Evolutionary conservation across 345 rosid species (phyloP).

Genomic region (Populus simonii): DNA sequence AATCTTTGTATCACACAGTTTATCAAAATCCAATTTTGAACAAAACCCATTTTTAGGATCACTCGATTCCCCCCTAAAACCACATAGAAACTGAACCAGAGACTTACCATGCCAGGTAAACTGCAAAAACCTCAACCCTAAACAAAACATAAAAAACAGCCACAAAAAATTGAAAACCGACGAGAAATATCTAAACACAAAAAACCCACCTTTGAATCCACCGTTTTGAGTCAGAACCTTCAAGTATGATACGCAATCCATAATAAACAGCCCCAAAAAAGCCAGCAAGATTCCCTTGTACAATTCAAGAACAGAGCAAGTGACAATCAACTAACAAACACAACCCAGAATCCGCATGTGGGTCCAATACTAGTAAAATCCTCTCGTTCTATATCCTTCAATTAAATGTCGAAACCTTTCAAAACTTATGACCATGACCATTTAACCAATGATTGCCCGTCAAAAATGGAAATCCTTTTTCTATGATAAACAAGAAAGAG

Average conservation of each 20-base stretch:
- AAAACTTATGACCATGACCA: background rate
- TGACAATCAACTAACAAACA: slow-evolving; percentile 26
- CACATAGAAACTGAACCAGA: slow-evolving; percentile 24
- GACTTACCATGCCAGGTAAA: slow-evolving; percentile 23
- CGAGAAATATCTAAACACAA: slow-evolving; percentile 41
- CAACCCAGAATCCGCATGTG: slow-evolving; percentile 31
- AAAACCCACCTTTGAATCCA: slow-evolving; percentile 42
- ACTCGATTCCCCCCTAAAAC: slow-evolving; percentile 26
- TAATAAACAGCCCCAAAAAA: slow-evolving; percentile 18
- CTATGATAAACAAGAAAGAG: background rate
- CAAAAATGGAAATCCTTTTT: background rate
- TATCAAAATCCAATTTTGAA: slow-evolving; percentile 12
- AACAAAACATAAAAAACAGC: slow-evolving; percentile 33
- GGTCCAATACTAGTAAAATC: background rate
- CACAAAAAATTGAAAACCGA: slow-evolving; percentile 30
- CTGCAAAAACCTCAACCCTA: slow-evolving; percentile 39
- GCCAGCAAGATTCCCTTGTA: slow-evolving; percentile 21
- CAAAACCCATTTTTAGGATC: slow-evolving; percentile 12
- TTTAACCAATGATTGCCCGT: background rate
- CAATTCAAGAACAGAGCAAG: slow-evolving; percentile 35
- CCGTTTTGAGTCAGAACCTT: slow-evolving; percentile 25
- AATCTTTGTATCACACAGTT: slow-evolving; percentile 21
- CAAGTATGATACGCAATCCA: slow-evolving; percentile 43
- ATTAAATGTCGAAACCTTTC: background rate
- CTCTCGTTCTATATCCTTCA: background rate